phyloP scores from a whole-genome alignment of 495 filamentous ascomycete genomes.

The Ascobolus immersus region DNA sequence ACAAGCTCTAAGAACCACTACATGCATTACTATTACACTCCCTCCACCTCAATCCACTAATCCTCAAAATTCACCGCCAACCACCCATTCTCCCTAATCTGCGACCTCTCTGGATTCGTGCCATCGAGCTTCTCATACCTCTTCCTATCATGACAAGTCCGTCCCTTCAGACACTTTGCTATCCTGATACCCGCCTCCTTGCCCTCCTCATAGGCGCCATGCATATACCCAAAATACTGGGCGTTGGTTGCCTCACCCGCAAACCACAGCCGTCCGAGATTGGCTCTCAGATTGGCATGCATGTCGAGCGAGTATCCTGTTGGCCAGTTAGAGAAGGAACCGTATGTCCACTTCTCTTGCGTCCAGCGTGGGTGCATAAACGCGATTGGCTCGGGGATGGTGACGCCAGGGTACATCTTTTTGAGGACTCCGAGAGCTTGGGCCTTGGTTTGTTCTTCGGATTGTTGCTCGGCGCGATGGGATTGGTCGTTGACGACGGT shows the following conservation, averaged over 20 bases:
- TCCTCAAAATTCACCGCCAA: too few relatives aligned
- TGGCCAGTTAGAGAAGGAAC: constrained; percentile 54
- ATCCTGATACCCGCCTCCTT: constrained; percentile 5
- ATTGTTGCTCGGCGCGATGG: constrained; percentile 37
- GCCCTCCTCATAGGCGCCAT: constrained; percentile 24
- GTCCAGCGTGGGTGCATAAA: constrained; percentile 52
- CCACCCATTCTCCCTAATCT: too few relatives aligned
- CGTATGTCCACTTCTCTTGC: constrained; percentile 36
- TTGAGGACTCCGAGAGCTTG: constrained; percentile 36
- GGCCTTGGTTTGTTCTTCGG: constrained; percentile 30
- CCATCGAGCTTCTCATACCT: too few relatives aligned
- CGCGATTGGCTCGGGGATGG: constrained; percentile 40
- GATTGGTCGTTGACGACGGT: constrained; percentile 38
- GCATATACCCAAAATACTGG: constrained; percentile 47
- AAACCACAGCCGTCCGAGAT: constrained; percentile 36
- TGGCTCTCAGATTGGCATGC: constrained; percentile 48
- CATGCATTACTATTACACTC: too few relatives aligned
- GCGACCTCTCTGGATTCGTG: too few relatives aligned
- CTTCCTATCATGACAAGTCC: too few relatives aligned
- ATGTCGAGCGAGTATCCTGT: constrained; percentile 34
- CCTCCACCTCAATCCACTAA: too few relatives aligned
- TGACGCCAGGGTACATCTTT: constrained; percentile 35
- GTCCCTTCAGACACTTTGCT: too few relatives aligned
- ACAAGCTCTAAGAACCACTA: too few relatives aligned
- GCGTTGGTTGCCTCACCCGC: constrained; percentile 46